A percentile compares a stretch with the other conserved stretches of the same genome.
Evolutionary conservation across 208 protist genomes (phyloP).

Genomic region (Acanthamoeba sp.): DNA sequence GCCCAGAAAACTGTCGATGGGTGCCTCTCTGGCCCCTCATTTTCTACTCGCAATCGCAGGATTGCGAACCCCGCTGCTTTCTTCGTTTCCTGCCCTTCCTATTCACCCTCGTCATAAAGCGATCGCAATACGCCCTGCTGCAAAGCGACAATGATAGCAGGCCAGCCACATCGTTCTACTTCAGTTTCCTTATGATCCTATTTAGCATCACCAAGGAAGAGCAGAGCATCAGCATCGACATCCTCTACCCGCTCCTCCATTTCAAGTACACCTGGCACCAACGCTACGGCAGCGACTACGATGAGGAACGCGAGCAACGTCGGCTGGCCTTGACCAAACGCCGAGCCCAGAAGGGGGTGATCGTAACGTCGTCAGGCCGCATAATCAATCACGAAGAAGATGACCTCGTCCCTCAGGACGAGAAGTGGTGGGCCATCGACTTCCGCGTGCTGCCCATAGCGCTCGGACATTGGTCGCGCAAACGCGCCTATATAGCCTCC

Average conservation of each 20-base stretch:
- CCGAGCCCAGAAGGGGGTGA: too few relatives aligned
- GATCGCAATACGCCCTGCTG: too few relatives aligned
- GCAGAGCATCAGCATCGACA: background rate
- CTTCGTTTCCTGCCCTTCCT: background rate
- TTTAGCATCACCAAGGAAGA: background rate
- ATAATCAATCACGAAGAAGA: background rate
- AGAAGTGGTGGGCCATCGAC: background rate
- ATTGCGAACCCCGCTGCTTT: background rate
- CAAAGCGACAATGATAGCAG: too few relatives aligned
- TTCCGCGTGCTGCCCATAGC: background rate
- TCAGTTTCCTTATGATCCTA: background rate
- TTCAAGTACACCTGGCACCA: background rate
- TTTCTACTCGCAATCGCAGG: background rate
- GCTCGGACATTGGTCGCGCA: background rate
- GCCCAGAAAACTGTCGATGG: background rate
- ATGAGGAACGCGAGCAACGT: background rate
- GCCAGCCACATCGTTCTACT: background rate
- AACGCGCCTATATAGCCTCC: background rate
- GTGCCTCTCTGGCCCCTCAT: background rate
- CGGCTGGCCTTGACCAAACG: too few relatives aligned
- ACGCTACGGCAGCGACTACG: background rate
- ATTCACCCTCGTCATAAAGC: background rate
- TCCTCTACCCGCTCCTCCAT: background rate
- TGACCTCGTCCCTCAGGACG: background rate
- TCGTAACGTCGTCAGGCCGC: background rate